Evolutionary conservation across 768 basidiomycete genomes (phyloP).

Genomic region (Hirschioporus abietinus): DNA sequence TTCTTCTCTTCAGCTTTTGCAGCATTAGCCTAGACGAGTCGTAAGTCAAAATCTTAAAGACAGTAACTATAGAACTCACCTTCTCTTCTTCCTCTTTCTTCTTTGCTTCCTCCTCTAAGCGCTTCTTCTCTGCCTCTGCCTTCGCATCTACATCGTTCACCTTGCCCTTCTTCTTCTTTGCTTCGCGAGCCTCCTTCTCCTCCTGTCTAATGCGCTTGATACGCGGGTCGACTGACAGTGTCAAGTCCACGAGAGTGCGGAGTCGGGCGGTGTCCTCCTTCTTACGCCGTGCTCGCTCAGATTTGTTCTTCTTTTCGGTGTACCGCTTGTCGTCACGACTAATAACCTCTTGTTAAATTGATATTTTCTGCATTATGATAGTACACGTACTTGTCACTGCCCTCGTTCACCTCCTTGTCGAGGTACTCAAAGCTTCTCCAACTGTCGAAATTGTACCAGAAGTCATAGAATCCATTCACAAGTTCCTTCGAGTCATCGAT

Average conservation of each 20-base stretch:
- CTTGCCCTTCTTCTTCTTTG: constrained; percentile 66
- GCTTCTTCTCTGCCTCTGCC: constrained; percentile 52
- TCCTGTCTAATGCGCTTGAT: constrained; percentile 96
- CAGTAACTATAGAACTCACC: constrained; percentile 32
- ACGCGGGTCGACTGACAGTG: constrained; percentile 81
- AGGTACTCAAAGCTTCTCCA: constrained; percentile 98
- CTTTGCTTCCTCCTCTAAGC: constrained; percentile 68
- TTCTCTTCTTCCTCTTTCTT: constrained; percentile 77
- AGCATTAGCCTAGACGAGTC: constrained; percentile 24
- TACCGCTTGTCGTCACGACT: constrained; percentile 99
- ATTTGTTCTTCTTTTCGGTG: constrained; percentile 99
- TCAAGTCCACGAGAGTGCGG: constrained; percentile 79
- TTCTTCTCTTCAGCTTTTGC: constrained; percentile 78
- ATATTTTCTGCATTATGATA: neutral
- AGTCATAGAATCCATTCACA: constrained; percentile 94
- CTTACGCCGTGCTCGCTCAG: constrained; percentile 92
- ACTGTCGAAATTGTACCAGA: constrained; percentile 99
- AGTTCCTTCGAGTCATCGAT: constrained; percentile 68
- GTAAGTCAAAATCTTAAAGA: neutral
- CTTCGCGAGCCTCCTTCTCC: constrained; percentile 91
- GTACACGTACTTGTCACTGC: constrained; percentile 76
- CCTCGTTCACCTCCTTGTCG: constrained; percentile 98
- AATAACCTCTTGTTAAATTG: constrained; percentile 11
- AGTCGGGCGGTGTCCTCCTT: constrained; percentile 95
- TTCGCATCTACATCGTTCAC: constrained; percentile 32